Base-by-base conservation (phyloP, 768 basidiomycete species). In the Naganishia randhawae region DNA sequence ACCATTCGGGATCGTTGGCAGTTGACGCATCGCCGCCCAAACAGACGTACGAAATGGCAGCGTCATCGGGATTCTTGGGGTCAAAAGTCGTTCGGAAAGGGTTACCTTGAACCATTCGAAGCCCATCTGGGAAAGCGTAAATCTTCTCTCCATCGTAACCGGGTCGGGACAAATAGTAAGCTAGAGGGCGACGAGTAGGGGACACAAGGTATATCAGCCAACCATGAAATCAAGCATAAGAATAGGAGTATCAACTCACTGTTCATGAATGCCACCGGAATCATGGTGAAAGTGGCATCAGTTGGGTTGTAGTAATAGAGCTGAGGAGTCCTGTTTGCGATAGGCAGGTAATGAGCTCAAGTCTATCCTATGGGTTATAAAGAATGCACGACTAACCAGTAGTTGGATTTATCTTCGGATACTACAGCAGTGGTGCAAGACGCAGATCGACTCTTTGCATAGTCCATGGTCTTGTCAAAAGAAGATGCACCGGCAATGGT, bases 91-190 rank as follows among this genome's bases (percentile, higher is more conserved):
- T 66, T 50, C 78, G 67, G 72, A 74, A 71, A 2, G 81, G 81
- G 68, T 77, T 71, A 11, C 80, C 82, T 11, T 73, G 69, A 39
- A 83, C 41, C 81, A 83, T 83, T 42, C 76, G 70, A 29, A 82
- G 75, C 13, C 81, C 81, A 19, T 75, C 72, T 0, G 81, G 81
- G 73, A 81, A 81, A 1, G 80, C 80, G 14, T 64, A 50, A 42
- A 81, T 74, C 25, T 70, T 73, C 37, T 74, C 77, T 63, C 80
- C 77, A 63, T 73, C 71, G 45, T 69, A 65, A 31, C 77, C 73
- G n/a, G 71, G 66, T 41, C 81, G 73, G 25, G 73, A 71, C 17
- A 82, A 75, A 68, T 81, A 81, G 70, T 82, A 81, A 25, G 76
- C 71, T 66, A 37, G 31, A 19, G 50, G 32, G 29, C 14, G 10